Evolutionary conservation across 2,329 filamentous ascomycete genomes (phyloP).

Genomic region (Aspergillus intermedius): DNA sequence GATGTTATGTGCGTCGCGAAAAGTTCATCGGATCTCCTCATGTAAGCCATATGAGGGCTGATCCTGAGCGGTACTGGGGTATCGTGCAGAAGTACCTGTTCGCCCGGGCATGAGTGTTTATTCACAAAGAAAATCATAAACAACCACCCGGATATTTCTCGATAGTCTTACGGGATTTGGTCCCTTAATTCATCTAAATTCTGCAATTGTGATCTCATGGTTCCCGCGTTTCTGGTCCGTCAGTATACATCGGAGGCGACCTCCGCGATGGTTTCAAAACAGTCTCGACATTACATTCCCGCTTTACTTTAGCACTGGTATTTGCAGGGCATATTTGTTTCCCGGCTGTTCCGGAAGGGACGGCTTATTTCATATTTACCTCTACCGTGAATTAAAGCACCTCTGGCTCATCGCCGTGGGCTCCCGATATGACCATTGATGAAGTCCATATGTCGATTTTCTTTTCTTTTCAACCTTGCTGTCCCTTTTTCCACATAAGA

Average conservation of each 20-base stretch:
- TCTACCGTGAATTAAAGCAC: background rate
- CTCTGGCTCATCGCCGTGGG: background rate
- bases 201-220: background rate
- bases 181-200: too few species aligned
- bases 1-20: slow-evolving; percentile 29
- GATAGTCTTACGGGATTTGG: background rate
- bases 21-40: slow-evolving; percentile 32
- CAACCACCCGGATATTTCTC: too few species aligned
- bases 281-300: slow-evolving; percentile 3
- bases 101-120: background rate
- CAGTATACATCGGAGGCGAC: background rate
- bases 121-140: too few species aligned
- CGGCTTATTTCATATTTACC: background rate
- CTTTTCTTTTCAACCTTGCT: too few species aligned
- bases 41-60: slow-evolving; percentile 35
- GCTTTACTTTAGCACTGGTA: too few species aligned
- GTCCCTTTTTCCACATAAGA: too few species aligned
- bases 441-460: too few species aligned
- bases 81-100: slow-evolving; percentile 24
- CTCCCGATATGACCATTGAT: background rate
- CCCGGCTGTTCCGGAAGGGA: background rate
- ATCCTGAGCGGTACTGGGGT: slow-evolving; percentile 35
- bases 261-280: background rate
- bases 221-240: background rate
- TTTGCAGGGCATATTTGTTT: too few species aligned